Evolutionary conservation across 2,329 filamentous ascomycete genomes (phyloP), one percentile per base, ranked within the genome.

Genomic region (Venturia nashicola): DNA sequence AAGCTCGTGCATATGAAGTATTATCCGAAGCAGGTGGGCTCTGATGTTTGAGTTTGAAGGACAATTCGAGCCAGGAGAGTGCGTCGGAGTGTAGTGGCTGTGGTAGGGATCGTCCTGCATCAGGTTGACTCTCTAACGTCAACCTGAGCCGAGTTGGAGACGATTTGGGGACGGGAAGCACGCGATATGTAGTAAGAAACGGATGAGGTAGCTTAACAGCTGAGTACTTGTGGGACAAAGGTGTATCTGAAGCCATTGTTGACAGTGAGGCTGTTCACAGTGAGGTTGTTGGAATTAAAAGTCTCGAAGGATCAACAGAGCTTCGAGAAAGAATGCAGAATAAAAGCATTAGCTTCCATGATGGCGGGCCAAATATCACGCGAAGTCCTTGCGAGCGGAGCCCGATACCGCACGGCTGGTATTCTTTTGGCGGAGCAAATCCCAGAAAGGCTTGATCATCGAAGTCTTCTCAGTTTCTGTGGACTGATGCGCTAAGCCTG

Each of bases 121-220:
- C 48, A 3, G 74, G 72, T 43, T 74, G 71, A 39, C 71, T 67
- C 43, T 77, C 72, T 1, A 77, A 65, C n/a, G 63, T 68, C 66
- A 79, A 68, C 55, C 68, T 69, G 20, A 71, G 68, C 51, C 68
- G 70, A 16, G 68, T 65, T 7, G 72, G 71, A 16, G 67, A 68
- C 18, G 71, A 69, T 12, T 71, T 68, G 11, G 67, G 66, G 44
- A 72, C 66, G 1, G 68, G 65, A 43, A 69, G 68, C 51, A 79
- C 76, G 36, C 70, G 71, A 67, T 78, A 80, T 65, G 74, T 69
- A 2, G 77, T 79, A 46, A 80, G 71, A 61, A 76, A 80, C 5
- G 78, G 78, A 63, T 80, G 76, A 20, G 78, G 78, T 36, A 80
- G 74, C 67, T 78, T 79, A 32, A 79, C 74, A 64, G 69, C 69